Percentiles rank a stretch among this genome's conserved stretches.
Conservation (phyloP, 768 basidiomycete genomes). For the Podaxis sp. region DNA sequence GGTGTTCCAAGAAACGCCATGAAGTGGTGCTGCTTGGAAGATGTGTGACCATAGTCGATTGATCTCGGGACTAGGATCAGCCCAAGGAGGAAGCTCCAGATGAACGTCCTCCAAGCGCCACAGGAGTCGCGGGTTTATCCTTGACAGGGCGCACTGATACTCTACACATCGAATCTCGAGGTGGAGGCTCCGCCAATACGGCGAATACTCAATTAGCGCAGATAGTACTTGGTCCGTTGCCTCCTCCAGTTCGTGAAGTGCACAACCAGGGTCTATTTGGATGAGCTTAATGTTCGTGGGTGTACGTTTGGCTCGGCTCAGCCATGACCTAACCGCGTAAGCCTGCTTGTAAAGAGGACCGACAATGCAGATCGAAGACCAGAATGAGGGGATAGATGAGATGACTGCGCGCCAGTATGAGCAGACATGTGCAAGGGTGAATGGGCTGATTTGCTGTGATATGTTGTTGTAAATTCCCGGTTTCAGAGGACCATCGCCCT, state of each 20-base stretch:
- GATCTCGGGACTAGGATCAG: neutral
- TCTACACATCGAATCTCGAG: conserved; percentile 4
- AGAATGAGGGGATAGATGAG: neutral
- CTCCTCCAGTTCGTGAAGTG: neutral
- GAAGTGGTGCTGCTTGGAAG: neutral
- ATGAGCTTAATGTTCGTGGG: neutral
- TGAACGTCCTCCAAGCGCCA: neutral
- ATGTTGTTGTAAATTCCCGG: conserved; percentile 1
- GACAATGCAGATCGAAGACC: neutral
- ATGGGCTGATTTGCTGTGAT: neutral
- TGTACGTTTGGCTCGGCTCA: neutral
- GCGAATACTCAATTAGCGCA: neutral
- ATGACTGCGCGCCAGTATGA: conserved; percentile 1
- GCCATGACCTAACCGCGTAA: neutral
- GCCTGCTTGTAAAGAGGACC: neutral
- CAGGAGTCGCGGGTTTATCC: neutral
- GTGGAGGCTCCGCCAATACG: neutral
- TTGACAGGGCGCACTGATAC: neutral
- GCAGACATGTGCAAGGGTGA: neutral
- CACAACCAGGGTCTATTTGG: neutral
- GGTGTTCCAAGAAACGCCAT: neutral
- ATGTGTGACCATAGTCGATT: neutral
- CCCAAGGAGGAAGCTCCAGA: neutral
- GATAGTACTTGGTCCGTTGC: neutral
- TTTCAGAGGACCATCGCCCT: neutral